Base-by-base conservation (phyloP, 2,329 filamentous ascomycete species). In the Ophiocordyceps australis region DNA sequence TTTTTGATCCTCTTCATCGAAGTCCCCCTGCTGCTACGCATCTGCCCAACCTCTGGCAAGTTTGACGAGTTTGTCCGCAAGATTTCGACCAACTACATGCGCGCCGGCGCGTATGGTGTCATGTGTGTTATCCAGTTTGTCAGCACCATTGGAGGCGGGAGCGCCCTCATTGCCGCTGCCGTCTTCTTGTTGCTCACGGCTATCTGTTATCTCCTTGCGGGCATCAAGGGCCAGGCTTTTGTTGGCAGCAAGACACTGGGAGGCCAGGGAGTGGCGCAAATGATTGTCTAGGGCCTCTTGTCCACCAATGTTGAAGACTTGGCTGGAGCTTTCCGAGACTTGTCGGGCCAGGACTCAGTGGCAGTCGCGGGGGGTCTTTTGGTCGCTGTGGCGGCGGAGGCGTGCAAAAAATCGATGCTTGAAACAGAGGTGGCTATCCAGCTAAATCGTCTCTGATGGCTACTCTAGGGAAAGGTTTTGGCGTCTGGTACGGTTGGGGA, bases 61-160 rank as follows among this genome's bases (percentile, higher is more conserved):
- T 98, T 98, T 57, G 89, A 98, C 51, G 60, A 57, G 37, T 75
- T 83, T 48, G 86, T 98, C 52, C 83, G 86, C 53, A 75, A 70
- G 44, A 80, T 98, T 60, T 82, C 82, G 35, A 92, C 85, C 31
- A 95, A 94, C 62, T 95, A 85, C 60, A 91, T 89, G 74, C 83
- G 89, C 54, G 86, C 86, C 13, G 77, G 61, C 30, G 76, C 92
- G 46, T 98, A 98, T 55, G 54, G 57, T 30, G 55, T 69, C 47
- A 86, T 95, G 78, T 78, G 71, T 39, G 45, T 75, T 26, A 51
- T 92, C 23, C 83, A 94, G 53, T 95, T 80, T 69, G 57, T 92
- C 31, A 91, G 81, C 48, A 57, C 85, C 35, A 62, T 78, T 32
- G 43, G 57, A 14, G 47, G 54, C 24, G 49, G 65, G 8, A 80